Base-by-base conservation (phyloP, 1,284 basidiomycete genomes). In the Coniferiporia weirii region DNA sequence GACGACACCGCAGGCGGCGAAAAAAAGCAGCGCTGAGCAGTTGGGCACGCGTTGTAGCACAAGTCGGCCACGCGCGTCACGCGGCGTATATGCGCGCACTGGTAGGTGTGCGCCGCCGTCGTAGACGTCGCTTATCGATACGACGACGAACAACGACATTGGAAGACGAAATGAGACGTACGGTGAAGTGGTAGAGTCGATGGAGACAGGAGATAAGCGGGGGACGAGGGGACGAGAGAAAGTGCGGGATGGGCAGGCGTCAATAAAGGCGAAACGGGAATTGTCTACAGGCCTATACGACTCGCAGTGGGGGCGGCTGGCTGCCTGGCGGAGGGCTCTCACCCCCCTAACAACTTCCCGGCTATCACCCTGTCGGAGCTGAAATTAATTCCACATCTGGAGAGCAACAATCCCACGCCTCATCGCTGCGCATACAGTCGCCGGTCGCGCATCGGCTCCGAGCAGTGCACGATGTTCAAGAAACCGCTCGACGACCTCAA, bases 401-500 rank as follows among this genome's bases (percentile, higher is more conserved):
- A n/a, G 1, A 46, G 9, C 12, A 19, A 17, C 19, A 20, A 5
- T 52, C 34, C 34, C 51, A 52, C 51, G 49, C 49, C 49, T 7
- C 46, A 19, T 32, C 51, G 4, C 10, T 52, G 32, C 34, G 35
- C 27, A 52, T 52, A 34, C 32, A 12, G 50, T 15, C 8, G n/a
- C 12, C 9, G n/a, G n/a, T n/a, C 22, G 27, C 4, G 17, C 13
- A 19, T 34, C 54, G 36, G 20, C 54, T 27, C 34, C 27, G 27
- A 15, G 13, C 15, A 1, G 6, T 48, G 22, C 34, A 36, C 53
- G 13, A 89, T 89, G 87, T 90, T 90, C 79, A 90, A 89, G 69
- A 89, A 89, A 72, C 82, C 85, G 7, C 69, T 85, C 10, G 75
- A 79, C 48, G 80, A 81, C 59, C 66, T 83, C 56, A 90, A 90